Evolutionary conservation across 768 basidiomycete genomes (phyloP).

Genomic region (Mycena galopus): DNA sequence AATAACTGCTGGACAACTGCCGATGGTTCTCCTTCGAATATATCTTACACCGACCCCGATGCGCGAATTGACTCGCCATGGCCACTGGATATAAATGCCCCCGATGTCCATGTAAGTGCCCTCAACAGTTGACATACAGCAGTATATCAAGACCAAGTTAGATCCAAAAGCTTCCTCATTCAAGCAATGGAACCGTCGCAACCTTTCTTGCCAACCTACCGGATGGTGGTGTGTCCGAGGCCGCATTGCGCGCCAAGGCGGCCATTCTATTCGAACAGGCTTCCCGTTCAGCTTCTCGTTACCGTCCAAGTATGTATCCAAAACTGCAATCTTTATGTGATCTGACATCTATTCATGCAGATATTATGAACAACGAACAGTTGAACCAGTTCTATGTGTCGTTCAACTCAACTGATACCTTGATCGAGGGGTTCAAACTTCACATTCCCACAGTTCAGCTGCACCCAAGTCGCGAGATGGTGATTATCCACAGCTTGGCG

Average conservation of each 20-base stretch:
- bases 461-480: constrained; percentile 27
- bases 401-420: constrained; percentile 42
- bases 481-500: constrained; percentile 42
- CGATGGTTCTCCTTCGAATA: constrained; percentile 45
- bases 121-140: not conserved
- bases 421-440: constrained; percentile 40
- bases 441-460: constrained; percentile 12
- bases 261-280: constrained; percentile 47
- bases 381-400: constrained; percentile 38
- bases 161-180: constrained; percentile 22
- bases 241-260: constrained; percentile 19
- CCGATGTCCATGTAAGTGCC: constrained; percentile 2
- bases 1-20: constrained; percentile 52
- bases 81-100: constrained; percentile 46
- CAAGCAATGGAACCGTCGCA: constrained; percentile 28
- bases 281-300: constrained; percentile 34
- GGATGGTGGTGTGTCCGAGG: constrained; percentile 11
- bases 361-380: constrained; percentile 40
- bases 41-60: constrained; percentile 45
- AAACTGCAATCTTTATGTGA: not conserved
- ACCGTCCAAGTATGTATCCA: constrained; percentile 37
- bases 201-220: constrained; percentile 24
- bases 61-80: constrained; percentile 54
- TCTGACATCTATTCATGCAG: not conserved
- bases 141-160: not conserved